These are phyloP conservation scores for Hypoxylon fragiforme DNA, from an alignment of 495 filamentous ascomycete genomes.

Conservation along the genomic window DNA sequence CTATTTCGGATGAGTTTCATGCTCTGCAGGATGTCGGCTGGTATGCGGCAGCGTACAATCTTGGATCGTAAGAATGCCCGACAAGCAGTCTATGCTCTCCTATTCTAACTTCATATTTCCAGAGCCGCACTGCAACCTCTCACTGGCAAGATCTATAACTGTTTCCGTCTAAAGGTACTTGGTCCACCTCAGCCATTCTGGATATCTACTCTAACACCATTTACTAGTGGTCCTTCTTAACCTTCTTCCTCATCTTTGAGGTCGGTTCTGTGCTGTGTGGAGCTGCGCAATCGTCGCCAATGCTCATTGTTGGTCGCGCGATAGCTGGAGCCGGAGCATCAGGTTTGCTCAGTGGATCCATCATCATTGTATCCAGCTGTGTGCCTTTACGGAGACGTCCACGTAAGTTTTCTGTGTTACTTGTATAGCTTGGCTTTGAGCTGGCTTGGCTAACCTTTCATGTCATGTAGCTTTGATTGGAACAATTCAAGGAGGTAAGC, in stretches of 20 bases:
- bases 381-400: conserved; percentile 47
- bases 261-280: conserved; percentile 55
- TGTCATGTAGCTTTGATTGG: conserved; percentile 2
- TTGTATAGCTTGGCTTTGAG: no score
- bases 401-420: conserved; percentile 18
- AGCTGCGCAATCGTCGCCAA: conserved; percentile 46
- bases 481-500: conserved; percentile 3
- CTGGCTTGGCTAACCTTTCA: neutral
- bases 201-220: neutral
- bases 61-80: conserved; percentile 22
- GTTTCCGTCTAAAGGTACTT: conserved; percentile 40
- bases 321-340: conserved; percentile 51
- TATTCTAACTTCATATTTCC: conserved; percentile 16
- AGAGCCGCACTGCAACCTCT: conserved; percentile 45
- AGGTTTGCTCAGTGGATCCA: conserved; percentile 51
- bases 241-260: conserved; percentile 46
- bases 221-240: conserved; percentile 38
- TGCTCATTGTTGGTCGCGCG: conserved; percentile 54
- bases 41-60: conserved; percentile 49
- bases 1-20: conserved; percentile 48
- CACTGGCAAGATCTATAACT: conserved; percentile 49
- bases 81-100: neutral
- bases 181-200: neutral
- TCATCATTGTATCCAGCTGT: conserved; percentile 49
- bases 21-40: conserved; percentile 54